Evolutionary conservation across 192 early-diverging fungal species (phyloP).

Genomic region (Linnemannia elongata): DNA sequence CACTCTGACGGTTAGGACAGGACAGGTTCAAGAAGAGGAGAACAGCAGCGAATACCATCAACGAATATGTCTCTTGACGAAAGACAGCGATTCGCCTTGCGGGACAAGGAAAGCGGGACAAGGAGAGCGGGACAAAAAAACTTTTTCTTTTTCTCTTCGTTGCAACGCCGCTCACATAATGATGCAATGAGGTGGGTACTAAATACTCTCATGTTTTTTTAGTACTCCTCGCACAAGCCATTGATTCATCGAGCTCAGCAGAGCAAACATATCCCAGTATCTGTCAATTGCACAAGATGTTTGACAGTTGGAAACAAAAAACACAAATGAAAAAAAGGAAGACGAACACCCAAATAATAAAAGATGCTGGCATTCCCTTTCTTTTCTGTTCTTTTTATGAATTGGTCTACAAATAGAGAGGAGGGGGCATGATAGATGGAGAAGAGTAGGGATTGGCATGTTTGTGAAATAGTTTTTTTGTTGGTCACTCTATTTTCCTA

Average conservation of each 20-base stretch:
- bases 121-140: too few species aligned
- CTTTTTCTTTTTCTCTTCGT: too few species aligned
- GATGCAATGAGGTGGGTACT: too few species aligned
- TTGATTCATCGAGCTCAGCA: neutral
- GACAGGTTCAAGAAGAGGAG: neutral
- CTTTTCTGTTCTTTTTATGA: constrained; percentile 7
- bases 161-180: too few species aligned
- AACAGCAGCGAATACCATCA: too few species aligned
- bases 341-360: neutral
- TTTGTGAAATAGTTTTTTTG: neutral
- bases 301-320: constrained; percentile 1
- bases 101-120: too few species aligned
- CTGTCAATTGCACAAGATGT: too few species aligned
- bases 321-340: neutral
- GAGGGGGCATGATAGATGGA: neutral
- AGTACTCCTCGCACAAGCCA: neutral
- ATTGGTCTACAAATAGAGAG: neutral
- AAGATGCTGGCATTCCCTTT: neutral
- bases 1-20: neutral
- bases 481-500: neutral
- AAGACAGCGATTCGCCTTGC: too few species aligned
- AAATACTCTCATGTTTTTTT: too few species aligned
- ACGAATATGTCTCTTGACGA: too few species aligned
- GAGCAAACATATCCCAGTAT: too few species aligned
- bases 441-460: constrained; percentile 9